Conservation (phyloP, 2,329 filamentous ascomycete species). For the Sporothrix mexicana region DNA sequence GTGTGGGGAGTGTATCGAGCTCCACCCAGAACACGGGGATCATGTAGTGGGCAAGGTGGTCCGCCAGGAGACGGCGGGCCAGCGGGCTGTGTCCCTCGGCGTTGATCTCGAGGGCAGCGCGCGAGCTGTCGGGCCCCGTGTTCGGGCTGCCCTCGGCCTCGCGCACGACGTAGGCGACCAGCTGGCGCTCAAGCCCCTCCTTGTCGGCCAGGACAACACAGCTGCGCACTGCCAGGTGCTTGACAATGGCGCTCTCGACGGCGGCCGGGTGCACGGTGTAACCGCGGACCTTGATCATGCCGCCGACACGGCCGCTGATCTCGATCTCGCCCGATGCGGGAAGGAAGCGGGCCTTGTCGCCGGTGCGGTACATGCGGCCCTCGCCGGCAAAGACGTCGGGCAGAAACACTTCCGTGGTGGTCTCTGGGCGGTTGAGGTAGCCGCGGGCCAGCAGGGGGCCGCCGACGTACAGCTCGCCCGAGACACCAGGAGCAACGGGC, state of each 20-base stretch:
- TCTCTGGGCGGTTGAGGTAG: slow-evolving; percentile 80
- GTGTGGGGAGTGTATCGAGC: slow-evolving; percentile 72
- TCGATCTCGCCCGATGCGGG: slow-evolving; percentile 71
- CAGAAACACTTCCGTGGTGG: slow-evolving; percentile 74
- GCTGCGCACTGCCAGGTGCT: slow-evolving; percentile 71
- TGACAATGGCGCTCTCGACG: slow-evolving; percentile 74
- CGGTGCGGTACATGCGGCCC: slow-evolving; percentile 74
- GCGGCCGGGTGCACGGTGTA: slow-evolving; percentile 80
- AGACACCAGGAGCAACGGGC: slow-evolving; percentile 64
- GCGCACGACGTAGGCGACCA: slow-evolving; percentile 77
- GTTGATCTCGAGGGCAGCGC: slow-evolving; percentile 65
- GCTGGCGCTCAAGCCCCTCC: slow-evolving; percentile 74
- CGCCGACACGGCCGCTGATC: slow-evolving; percentile 76
- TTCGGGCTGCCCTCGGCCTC: slow-evolving; percentile 59
- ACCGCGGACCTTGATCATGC: slow-evolving; percentile 81
- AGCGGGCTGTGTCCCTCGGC: slow-evolving; percentile 73
- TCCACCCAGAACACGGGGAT: slow-evolving; percentile 79
- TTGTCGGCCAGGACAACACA: slow-evolving; percentile 77
- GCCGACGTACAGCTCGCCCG: slow-evolving; percentile 77
- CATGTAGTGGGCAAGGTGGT: slow-evolving; percentile 81
- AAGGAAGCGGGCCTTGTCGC: slow-evolving; percentile 71
- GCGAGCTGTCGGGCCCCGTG: slow-evolving; percentile 40
- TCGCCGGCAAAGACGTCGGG: slow-evolving; percentile 66
- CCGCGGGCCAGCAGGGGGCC: slow-evolving; percentile 75
- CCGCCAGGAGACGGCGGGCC: slow-evolving; percentile 67